These are phyloP conservation scores for Alternaria atra DNA, from an alignment of 2,329 filamentous ascomycete species.

Conservation along the genomic window DNA sequence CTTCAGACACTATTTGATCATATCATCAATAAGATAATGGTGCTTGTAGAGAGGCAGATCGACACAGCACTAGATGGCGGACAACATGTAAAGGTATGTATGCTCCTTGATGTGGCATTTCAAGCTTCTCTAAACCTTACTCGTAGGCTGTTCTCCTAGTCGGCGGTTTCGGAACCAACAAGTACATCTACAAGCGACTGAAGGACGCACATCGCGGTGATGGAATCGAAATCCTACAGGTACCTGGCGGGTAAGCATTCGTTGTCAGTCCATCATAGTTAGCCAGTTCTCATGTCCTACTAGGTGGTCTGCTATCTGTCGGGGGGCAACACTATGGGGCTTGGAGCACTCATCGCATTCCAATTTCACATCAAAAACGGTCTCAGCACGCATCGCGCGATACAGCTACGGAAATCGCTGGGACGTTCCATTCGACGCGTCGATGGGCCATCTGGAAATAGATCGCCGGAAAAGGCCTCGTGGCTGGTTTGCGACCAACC, in stretches of 20 bases:
- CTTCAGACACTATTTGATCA: constrained; percentile 10
- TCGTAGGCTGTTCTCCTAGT: not conserved
- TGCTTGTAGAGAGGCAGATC: constrained; percentile 10
- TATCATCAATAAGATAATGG: constrained; percentile 4
- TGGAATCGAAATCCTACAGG: constrained; percentile 19
- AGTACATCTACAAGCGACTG: not conserved
- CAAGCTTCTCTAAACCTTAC: too few species aligned
- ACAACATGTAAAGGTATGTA: too few species aligned
- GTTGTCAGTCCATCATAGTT: not conserved
- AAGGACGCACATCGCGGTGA: not conserved
- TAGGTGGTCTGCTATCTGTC: constrained; percentile 22
- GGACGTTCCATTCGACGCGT: not conserved
- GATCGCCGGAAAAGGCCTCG: not conserved
- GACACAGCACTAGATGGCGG: constrained; percentile 1
- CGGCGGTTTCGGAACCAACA: not conserved
- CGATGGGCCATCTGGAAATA: not conserved
- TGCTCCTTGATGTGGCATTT: too few species aligned
- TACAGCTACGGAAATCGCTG: constrained; percentile 14
- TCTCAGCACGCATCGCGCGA: constrained; percentile 13
- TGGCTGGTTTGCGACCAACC: not conserved
- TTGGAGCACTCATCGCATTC: constrained; percentile 4
- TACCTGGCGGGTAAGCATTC: constrained; percentile 3
- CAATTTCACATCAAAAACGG: not conserved
- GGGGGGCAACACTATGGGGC: constrained; percentile 18
- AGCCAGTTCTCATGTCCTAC: not conserved